Percentiles rank a stretch among this genome's conserved stretches.
phyloP scores from a whole-genome alignment of 176 grass and related monocot species.

The Puya raimondii region DNA sequence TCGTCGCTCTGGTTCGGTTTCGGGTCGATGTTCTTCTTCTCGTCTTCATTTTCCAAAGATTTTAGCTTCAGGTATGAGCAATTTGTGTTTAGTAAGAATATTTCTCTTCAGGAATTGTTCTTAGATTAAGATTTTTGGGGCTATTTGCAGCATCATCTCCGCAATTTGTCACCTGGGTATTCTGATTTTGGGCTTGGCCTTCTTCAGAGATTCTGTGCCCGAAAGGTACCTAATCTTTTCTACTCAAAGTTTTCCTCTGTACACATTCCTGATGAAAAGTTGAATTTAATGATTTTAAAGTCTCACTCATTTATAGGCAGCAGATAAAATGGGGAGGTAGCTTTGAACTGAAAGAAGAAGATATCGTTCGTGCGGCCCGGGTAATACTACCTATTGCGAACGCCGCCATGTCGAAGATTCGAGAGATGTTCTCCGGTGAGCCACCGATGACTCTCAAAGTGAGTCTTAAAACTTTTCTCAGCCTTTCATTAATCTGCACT shows the following conservation, averaged over 20 bases:
- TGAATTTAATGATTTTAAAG: slow-evolving; percentile 11
- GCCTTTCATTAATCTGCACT: neutral
- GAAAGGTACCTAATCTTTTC: slow-evolving; percentile 31
- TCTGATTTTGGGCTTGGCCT: slow-evolving; percentile 60
- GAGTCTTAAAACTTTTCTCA: slow-evolving; percentile 19
- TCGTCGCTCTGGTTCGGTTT: slow-evolving; percentile 78
- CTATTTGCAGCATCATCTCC: slow-evolving; percentile 57
- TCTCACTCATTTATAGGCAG: slow-evolving; percentile 29
- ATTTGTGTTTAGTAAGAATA: neutral
- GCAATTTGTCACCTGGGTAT: slow-evolving; percentile 53
- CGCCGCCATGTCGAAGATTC: slow-evolving; percentile 38
- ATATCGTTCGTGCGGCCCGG: slow-evolving; percentile 39
- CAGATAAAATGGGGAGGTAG: slow-evolving; percentile 22
- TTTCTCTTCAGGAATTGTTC: slow-evolving; percentile 4
- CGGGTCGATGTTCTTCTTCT: slow-evolving; percentile 70
- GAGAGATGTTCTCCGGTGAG: slow-evolving; percentile 83
- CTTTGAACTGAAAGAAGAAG: slow-evolving; percentile 65
- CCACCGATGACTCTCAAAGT: slow-evolving; percentile 81
- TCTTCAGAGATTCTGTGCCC: slow-evolving; percentile 65
- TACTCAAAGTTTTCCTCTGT: neutral
- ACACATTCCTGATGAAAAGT: neutral
- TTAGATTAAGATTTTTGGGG: slow-evolving; percentile 1
- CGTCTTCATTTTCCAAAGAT: slow-evolving; percentile 63
- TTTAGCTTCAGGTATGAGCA: slow-evolving; percentile 55
- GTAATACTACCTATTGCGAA: slow-evolving; percentile 57